phyloP scores from a whole-genome alignment of 139 green algal species.

The Marvania coccoides region DNA sequence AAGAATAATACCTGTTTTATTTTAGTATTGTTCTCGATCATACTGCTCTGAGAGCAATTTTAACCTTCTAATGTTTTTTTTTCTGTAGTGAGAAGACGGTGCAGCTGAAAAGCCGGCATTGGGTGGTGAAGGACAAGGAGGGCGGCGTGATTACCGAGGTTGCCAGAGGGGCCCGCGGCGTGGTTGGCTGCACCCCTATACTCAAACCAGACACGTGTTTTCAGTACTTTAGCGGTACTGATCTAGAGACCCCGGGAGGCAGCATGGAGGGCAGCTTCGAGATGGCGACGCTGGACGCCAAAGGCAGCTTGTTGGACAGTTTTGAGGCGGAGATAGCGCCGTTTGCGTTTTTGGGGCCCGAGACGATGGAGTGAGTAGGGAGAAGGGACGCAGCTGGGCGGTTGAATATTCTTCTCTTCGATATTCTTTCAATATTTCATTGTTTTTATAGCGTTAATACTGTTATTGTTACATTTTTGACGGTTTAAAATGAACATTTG shows the following conservation, averaged over 20 bases:
- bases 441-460: too few species aligned
- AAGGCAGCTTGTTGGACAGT: neutral
- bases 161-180: slow-evolving; percentile 8
- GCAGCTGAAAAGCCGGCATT: slow-evolving; percentile 31
- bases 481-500: too few species aligned
- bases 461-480: too few species aligned
- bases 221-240: slow-evolving; percentile 28
- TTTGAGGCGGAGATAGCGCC: slow-evolving; percentile 29
- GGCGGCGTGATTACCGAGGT: slow-evolving; percentile 17
- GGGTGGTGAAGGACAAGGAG: slow-evolving; percentile 10
- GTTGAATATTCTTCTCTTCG: too few species aligned
- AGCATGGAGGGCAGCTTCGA: slow-evolving; percentile 32
- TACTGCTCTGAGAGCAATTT: neutral
- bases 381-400: too few species aligned
- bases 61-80: neutral
- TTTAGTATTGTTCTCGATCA: neutral
- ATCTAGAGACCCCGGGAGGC: neutral
- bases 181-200: slow-evolving; percentile 33
- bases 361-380: too few species aligned
- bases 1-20: neutral
- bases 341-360: slow-evolving; percentile 16
- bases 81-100: slow-evolving; percentile 15
- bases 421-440: too few species aligned
- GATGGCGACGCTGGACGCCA: slow-evolving; percentile 10
- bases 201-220: slow-evolving; percentile 34